phyloP scores from a whole-genome alignment of 2,329 filamentous ascomycete genomes.

The Beauveria sp. region DNA sequence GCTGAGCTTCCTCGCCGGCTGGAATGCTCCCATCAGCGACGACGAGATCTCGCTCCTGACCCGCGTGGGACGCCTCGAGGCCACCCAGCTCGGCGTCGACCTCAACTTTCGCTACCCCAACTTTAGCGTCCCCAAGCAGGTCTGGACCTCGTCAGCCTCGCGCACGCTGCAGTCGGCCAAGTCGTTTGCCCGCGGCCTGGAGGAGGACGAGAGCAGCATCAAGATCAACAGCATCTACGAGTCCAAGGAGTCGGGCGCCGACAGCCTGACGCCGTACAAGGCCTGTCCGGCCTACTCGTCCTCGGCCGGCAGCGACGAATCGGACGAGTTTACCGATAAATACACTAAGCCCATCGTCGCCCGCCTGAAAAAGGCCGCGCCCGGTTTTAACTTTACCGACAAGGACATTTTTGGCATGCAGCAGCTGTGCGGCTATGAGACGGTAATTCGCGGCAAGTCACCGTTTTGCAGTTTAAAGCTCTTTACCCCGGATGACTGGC shows the following conservation, averaged over 20 bases:
- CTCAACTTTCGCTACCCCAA: slow-evolving; percentile 51
- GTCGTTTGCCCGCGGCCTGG: slow-evolving; percentile 49
- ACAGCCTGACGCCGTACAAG: slow-evolving; percentile 57
- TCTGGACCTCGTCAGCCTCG: slow-evolving; percentile 58
- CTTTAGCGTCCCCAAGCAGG: slow-evolving; percentile 42
- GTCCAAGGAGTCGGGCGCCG: slow-evolving; percentile 47
- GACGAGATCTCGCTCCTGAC: slow-evolving; percentile 53
- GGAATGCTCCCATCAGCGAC: slow-evolving; percentile 49
- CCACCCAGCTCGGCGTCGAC: slow-evolving; percentile 50
- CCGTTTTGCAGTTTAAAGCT: slow-evolving; percentile 53
- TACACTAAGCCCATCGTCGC: slow-evolving; percentile 56
- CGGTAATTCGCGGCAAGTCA: slow-evolving; percentile 53
- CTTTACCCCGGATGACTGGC: slow-evolving; percentile 56
- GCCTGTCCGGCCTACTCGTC: slow-evolving; percentile 56
- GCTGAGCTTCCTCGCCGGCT: slow-evolving; percentile 48
- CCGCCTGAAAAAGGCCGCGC: slow-evolving; percentile 44
- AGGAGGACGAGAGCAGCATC: slow-evolving; percentile 44
- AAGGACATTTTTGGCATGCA: slow-evolving; percentile 59
- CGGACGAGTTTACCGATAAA: slow-evolving; percentile 38
- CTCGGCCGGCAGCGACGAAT: slow-evolving; percentile 49
- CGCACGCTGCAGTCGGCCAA: slow-evolving; percentile 51
- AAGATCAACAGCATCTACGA: slow-evolving; percentile 49
- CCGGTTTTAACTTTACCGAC: slow-evolving; percentile 54
- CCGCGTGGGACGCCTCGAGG: slow-evolving; percentile 52
- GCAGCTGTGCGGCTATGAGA: slow-evolving; percentile 59